phyloP scores from a whole-genome alignment of 179 eudicot species.

The Camellia oleifera region DNA sequence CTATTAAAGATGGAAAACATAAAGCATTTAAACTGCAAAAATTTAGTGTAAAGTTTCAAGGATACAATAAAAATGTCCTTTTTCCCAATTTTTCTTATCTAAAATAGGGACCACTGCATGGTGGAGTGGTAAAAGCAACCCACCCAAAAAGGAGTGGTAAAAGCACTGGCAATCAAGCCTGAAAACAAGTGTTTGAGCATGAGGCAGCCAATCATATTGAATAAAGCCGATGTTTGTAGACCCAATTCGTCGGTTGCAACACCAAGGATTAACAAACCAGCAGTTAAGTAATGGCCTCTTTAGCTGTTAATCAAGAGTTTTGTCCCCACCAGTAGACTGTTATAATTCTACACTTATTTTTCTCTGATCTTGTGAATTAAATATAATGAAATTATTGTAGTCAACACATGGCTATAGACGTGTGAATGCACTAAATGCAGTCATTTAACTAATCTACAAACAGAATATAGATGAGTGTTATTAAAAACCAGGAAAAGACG shows the following conservation, averaged over 20 bases:
- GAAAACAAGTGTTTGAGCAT: conserved; percentile 2
- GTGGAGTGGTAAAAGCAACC: not conserved
- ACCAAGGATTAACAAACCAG: not conserved
- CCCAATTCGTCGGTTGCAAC: not conserved
- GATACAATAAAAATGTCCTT: not conserved
- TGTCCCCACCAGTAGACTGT: not conserved
- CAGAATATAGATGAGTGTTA: not conserved
- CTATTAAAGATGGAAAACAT: not conserved
- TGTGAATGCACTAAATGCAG: not conserved
- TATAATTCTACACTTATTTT: not conserved
- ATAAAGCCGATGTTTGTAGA: not conserved
- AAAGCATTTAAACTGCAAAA: not conserved
- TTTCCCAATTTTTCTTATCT: not conserved
- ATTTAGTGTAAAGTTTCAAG: not conserved
- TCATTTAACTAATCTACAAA: not conserved
- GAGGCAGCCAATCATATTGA: not conserved
- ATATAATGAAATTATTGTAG: not conserved
- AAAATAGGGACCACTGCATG: not conserved
- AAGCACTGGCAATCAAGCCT: not conserved
- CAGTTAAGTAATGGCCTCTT: not conserved
- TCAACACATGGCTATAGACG: not conserved
- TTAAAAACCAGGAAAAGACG: not conserved
- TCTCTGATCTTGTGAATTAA: not conserved
- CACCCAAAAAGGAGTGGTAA: not conserved
- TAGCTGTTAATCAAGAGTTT: not conserved